Evolutionary conservation across 805 yeast genomes (phyloP).

Genomic region (Nakazawaea holstii): DNA sequence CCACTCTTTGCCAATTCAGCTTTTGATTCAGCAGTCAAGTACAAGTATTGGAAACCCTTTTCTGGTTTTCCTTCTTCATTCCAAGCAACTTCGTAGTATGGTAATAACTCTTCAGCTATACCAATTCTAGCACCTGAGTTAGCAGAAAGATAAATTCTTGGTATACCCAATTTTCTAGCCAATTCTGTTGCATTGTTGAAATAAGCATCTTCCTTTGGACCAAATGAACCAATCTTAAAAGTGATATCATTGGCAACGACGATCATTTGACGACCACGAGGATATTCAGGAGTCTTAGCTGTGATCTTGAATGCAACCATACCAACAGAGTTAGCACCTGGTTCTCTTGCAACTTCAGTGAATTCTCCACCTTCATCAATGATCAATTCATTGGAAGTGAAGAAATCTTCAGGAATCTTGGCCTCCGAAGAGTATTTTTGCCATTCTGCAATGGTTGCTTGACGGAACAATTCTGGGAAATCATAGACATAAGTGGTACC

Average conservation of each 20-base stretch:
- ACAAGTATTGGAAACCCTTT: conserved; percentile 88
- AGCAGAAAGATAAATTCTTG: conserved; percentile 93
- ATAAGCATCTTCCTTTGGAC: conserved; percentile 91
- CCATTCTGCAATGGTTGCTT: conserved; percentile 86
- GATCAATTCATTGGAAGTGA: conserved; percentile 77
- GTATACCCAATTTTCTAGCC: conserved; percentile 88
- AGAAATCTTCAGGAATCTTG: conserved; percentile 70
- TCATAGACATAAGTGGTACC: conserved; percentile 98
- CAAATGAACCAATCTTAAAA: conserved; percentile 96
- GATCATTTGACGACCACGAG: conserved; percentile 90
- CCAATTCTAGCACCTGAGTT: conserved; percentile 99
- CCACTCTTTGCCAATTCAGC: conserved; percentile 52
- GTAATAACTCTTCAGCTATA: conserved; percentile 92
- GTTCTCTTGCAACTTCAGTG: conserved; percentile 88
- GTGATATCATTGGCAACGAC: conserved; percentile 97
- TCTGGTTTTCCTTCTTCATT: conserved; percentile 66
- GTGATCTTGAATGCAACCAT: conserved; percentile 94
- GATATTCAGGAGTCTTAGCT: conserved; percentile 95
- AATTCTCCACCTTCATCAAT: conserved; percentile 74
- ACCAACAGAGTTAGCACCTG: conserved; percentile 94
- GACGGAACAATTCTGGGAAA: conserved; percentile 98
- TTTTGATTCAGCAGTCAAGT: conserved; percentile 66
- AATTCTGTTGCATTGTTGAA: conserved; percentile 90
- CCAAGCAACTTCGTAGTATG: conserved; percentile 91
- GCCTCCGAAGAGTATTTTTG: conserved; percentile 50